Evolutionary conservation across 1,284 basidiomycete genomes (phyloP), one percentile per base, ranked within the genome.

Genomic region (Ganoderma sp.): DNA sequence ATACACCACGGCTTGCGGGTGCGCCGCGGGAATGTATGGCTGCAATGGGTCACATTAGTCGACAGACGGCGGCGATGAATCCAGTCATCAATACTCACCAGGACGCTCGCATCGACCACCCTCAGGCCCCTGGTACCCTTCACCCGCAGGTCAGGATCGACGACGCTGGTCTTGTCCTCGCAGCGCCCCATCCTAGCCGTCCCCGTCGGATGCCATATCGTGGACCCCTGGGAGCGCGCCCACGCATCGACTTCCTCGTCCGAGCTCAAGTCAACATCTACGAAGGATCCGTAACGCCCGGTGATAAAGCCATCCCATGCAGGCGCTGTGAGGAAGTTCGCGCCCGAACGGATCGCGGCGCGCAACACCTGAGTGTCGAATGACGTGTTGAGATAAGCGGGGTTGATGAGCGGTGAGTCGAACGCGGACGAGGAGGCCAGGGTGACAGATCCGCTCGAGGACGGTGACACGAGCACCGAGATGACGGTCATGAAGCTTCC

Each of bases 371-470:
- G 74, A 19, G 81, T 71, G 69, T 85, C 84, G 62, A 82, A 81
- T 8, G 78, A 72, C 3, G 79, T 74, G 19, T 69, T 71, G 48
- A 83, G 70, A 48, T 80, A 75, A 6, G 72, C 74, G 6, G 80
- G 79, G 71, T 84, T 74, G 65, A 85, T 81, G 22, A 79, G 43
- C 0, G 84, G 84, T 22, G 72, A 61, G 22, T 76, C 78, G 63
- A 84, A 82, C 0, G 84, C 81, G 69, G 82, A 74, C 19, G 74
- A 73, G 7, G 79, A 80, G 9, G 43, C 25, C 12, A 67, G 59
- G 19, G 67, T 61, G 19, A 67, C 50, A 52, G 63, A 69, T 19
- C 84, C 83, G 58, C 81, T 83, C 59, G 52, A 68, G 8, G 41
- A 22, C 34, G 43, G 50, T 48, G 60, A 66, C 32, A 54, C 58